Base-by-base conservation (phyloP, 2,329 filamentous ascomycete species). In the Monilinia polystroma region DNA sequence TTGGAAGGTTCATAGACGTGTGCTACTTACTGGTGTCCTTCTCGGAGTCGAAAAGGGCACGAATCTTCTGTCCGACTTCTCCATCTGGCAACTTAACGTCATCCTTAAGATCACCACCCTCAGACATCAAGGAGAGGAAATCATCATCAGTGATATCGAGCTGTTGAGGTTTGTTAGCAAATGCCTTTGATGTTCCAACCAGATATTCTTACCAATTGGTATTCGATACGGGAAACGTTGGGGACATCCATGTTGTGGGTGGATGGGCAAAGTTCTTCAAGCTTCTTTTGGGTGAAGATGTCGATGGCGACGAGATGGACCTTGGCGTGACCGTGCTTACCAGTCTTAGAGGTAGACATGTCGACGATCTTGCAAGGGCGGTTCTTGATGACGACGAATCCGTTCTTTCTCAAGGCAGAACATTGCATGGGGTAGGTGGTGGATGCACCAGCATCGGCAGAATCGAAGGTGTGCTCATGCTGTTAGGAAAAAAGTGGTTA, bases 261-360 rank as follows among this genome's bases (percentile, higher is more conserved):
- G 80, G 95, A 99, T 76, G 95, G 95, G 82, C 90, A 97, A 72
- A 99, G 89, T 85, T 99, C 96, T 86, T 99, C 95, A 75, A 97
- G 87, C 90, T 99, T 99, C 92, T 97, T 99, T 88, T 87, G 87
- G 74, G 93, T 99, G 90, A 99, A 99, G 86, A 99, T 98, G 82
- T 99, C 95, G 81, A 96, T 88, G 80, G 93, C 95, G 78, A 97
- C 90, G 77, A 99, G 85, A 85, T 99, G 94, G 81, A 99, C 95
- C 90, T 99, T 99, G 84, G 95, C 95, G 91, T 99, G 96, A 82
- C 95, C 95, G 91, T 99, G 95, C 92, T 99, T 99, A 84, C 95
- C 95, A 76, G 95, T 99, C 93, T 99, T 99, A 82, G 95, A 99
- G 85, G 95, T 99, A 76, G 93, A 97, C 96, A 99, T 99, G 80